Conservation (phyloP, 257 asterid species). For the Lavandula angustifolia region DNA sequence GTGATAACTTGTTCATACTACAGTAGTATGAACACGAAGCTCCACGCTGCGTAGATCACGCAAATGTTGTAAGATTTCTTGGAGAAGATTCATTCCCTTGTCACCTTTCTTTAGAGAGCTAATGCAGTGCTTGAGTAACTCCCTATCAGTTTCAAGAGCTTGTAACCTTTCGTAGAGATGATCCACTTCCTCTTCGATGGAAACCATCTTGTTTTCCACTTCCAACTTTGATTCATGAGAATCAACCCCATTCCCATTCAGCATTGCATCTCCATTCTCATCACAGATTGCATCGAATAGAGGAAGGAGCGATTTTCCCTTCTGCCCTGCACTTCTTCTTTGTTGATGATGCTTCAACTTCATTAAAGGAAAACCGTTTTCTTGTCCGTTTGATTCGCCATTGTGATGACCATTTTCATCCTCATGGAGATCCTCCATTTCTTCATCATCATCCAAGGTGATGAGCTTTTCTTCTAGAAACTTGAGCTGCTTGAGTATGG, state of each 20-base stretch:
- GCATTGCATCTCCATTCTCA: conserved; percentile 46
- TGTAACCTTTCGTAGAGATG: conserved; percentile 84
- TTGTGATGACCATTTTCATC: conserved; percentile 35
- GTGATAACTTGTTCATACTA: conserved; percentile 35
- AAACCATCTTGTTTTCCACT: conserved; percentile 53
- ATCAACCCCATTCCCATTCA: conserved; percentile 40
- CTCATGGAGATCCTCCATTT: conserved; percentile 27
- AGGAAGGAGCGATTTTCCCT: conserved; percentile 83
- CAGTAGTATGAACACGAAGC: conserved; percentile 54
- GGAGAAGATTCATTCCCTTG: conserved; percentile 88
- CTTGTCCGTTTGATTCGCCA: conserved; percentile 46
- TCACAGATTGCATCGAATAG: conserved; percentile 74
- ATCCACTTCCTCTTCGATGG: conserved; percentile 80
- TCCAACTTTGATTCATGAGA: conserved; percentile 38
- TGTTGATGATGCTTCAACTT: conserved; percentile 46
- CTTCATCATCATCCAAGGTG: conserved; percentile 46
- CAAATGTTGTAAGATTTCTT: conserved; percentile 82
- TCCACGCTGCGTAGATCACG: conserved; percentile 74
- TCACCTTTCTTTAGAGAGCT: conserved; percentile 89
- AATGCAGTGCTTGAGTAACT: conserved; percentile 83
- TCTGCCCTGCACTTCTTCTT: conserved; percentile 41
- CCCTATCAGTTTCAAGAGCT: conserved; percentile 93
- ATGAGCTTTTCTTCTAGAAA: conserved; percentile 77
- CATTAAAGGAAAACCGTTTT: conserved; percentile 44
- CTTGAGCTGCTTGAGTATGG: conserved; percentile 86